Evolutionary conservation across 805 yeast species (phyloP), one percentile per base, ranked within the genome.

Genomic region (Ogataea ganodermae): DNA sequence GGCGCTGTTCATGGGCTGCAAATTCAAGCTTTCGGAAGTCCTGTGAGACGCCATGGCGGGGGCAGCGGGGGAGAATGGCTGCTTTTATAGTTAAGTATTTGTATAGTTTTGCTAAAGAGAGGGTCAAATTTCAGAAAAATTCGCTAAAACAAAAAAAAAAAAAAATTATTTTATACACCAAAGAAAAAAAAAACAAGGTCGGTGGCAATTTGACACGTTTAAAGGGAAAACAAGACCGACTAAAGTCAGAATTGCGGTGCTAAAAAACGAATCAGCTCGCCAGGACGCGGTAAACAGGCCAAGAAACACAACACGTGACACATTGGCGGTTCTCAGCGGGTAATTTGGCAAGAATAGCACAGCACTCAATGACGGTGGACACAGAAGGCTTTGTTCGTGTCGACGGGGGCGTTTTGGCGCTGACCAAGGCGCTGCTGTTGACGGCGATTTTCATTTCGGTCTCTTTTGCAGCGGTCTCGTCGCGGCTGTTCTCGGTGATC

Each of bases 401-500:
- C 23, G 62, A 60, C 44, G 42, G 45, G 17, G 38, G 48, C 7
- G 33, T 55, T 8, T 44, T 68, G 30, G 50, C 48, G 18, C 46
- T 61, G 30, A 26, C 63, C 23, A 60, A 57, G 55, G 54, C 73
- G 52, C 66, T 86, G 40, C 71, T 91, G 55, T 80, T 81, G 61
- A 78, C 81, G 44, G 69, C 79, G 44, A 89, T 89, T 52, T 83
- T 91, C 62, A 68, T 85, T 41, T 76, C 87, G 35, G 81, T 92
- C 48, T 89, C 95, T 21, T 91, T 89, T 26, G 98, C 98, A 2
- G 96, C 97, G 21, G 78, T 94, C 43, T 83, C 96, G 42, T 84
- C 96, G 52, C 82, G 99, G 62, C 76, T 94, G 62, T 94, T 94
- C 68, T 88, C 97, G n/a, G 98, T 94, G 53, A 87, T 95, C 51